Base-by-base conservation (phyloP, 768 basidiomycete genomes). In the Termitomyces eurrhizus region DNA sequence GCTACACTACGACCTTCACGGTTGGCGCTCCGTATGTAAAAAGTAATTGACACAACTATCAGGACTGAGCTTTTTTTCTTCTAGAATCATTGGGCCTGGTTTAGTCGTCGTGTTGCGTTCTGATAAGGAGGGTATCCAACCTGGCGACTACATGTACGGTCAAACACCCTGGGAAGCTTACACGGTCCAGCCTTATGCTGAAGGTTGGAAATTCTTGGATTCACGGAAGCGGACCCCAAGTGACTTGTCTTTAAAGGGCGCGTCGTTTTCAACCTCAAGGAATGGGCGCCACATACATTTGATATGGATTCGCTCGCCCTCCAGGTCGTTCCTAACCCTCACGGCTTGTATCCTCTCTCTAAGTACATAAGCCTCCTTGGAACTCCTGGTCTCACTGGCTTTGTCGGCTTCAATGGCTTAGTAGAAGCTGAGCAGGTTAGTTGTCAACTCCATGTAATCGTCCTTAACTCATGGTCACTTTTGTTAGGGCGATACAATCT, bases 21-120 rank as follows among this genome's bases (percentile, higher is more conserved):
- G 14, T 62, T 21, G 64, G 61, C 7, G 52, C 59, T 18, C 63
- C 66, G 66, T 65, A 26, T 3, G 37, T 14, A 32, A 41, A 7
- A 7, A 39, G 4, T 50, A 35, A 12, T 21, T 1, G 7, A 49
- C 11, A 16, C 11, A 29, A 36, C 35, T 46, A 11, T 37, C 16
- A 24, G 13, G 13, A 14, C 13, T 39, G 16, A 53, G 29, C 2
- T 29, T 18, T 9, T 14, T 42, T 36, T 18, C 21, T 12, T 37
- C 29, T n/a, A 77, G 72, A 7, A 18, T 74, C 1, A 44, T 39
- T 7, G 67, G 70, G 12, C 69, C 67, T 61, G 78, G 76, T 16
- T 66, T 78, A 18, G 77, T 70, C 16, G 63, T 75, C 18, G 76
- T 75, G 37, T 24, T 76, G 21, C 71, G 73, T 12, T 76, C 75